A percentile compares a stretch with the other conserved stretches of the same genome.
phyloP scores from a whole-genome alignment of 2,329 filamentous ascomycete species.

The Daldinia sp. region DNA sequence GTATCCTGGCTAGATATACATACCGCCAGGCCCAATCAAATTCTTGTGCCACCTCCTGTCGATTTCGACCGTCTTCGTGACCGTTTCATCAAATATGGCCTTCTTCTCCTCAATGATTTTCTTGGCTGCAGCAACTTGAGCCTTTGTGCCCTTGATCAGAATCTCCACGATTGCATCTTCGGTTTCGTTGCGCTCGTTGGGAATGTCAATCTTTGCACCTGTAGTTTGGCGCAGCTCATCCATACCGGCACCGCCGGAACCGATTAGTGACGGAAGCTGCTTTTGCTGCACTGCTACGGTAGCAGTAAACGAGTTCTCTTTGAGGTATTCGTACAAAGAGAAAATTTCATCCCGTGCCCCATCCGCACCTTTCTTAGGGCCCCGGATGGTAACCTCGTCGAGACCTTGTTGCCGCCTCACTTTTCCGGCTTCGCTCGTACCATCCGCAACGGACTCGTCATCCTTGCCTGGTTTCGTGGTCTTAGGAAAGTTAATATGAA shows the following conservation, averaged over 20 bases:
- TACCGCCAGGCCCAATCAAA: constrained; percentile 88
- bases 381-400: constrained; percentile 90
- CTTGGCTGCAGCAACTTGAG: constrained; percentile 89
- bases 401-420: constrained; percentile 75
- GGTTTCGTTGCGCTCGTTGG: constrained; percentile 77
- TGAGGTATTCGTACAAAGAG: constrained; percentile 85
- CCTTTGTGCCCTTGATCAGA: constrained; percentile 89
- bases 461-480: constrained; percentile 70
- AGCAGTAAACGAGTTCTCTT: constrained; percentile 84
- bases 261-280: constrained; percentile 93
- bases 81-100: constrained; percentile 87
- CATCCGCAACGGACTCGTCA: constrained; percentile 75
- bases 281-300: constrained; percentile 87
- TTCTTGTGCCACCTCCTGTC: constrained; percentile 92
- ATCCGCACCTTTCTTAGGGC: constrained; percentile 91
- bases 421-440: constrained; percentile 71
- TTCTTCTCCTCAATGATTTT: constrained; percentile 88
- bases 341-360: constrained; percentile 91
- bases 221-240: constrained; percentile 86
- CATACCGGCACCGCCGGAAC: constrained; percentile 87
- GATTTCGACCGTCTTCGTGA: constrained; percentile 84
- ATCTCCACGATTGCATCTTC: constrained; percentile 79
- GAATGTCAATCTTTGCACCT: constrained; percentile 91
- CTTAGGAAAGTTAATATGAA: constrained; percentile 92
- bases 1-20: constrained; percentile 48